These are phyloP conservation scores for Botrytis sinoallii DNA, from an alignment of 2,329 filamentous ascomycete species.

Conservation along the genomic window DNA sequence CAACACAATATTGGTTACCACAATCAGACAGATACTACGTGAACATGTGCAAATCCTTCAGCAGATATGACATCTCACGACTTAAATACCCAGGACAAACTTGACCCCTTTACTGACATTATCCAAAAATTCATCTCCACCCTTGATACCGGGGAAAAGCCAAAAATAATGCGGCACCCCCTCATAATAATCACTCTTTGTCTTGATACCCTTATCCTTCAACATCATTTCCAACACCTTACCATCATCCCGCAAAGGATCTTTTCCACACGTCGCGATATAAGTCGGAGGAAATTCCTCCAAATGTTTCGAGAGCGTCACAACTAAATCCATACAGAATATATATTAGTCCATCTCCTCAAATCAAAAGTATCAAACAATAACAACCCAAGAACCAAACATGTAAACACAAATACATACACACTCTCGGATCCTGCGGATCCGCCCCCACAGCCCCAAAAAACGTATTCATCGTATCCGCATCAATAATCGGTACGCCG, in stretches of 20 bases:
- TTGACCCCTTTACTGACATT: conserved; percentile 7
- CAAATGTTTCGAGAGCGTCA: conserved; percentile 1
- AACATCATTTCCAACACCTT: conserved; percentile 34
- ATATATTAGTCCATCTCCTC: not conserved
- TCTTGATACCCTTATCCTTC: conserved; percentile 31
- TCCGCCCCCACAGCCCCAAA: conserved; percentile 23
- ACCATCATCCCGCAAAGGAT: conserved; percentile 19
- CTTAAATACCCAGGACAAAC: conserved; percentile 4
- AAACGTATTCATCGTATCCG: conserved; percentile 26
- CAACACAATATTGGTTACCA: not conserved
- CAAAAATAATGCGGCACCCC: conserved; percentile 38
- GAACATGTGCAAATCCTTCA: not conserved
- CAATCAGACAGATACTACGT: not conserved
- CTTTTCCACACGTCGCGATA: conserved; percentile 6
- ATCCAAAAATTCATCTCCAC: not conserved
- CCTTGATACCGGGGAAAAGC: not conserved
- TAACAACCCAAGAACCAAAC: not conserved
- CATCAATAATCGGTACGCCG: conserved; percentile 28
- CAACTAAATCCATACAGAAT: not conserved
- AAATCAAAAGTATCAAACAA: not conserved
- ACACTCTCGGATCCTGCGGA: conserved; percentile 18
- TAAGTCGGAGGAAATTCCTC: conserved; percentile 5
- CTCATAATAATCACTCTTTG: conserved; percentile 34
- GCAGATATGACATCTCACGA: not conserved
- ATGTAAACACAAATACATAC: conserved; percentile 1